Evolutionary conservation across 129 eudicot species (phyloP).

Genomic region (Flaveria robusta): DNA sequence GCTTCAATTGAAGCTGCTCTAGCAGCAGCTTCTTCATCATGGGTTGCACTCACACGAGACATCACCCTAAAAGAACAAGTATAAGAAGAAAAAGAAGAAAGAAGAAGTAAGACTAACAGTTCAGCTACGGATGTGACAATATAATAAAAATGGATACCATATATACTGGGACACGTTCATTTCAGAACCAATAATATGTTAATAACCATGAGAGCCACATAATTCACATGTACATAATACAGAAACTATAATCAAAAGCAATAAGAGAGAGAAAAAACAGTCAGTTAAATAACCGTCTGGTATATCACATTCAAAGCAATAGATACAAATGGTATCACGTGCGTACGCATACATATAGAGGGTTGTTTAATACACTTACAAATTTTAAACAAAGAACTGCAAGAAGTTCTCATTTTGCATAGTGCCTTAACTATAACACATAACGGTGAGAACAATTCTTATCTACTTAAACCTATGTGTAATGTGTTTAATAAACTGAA

Average conservation of each 20-base stretch:
- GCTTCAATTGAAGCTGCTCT: slow-evolving; percentile 64
- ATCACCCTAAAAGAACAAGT: slow-evolving; percentile 32
- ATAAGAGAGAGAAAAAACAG: no score
- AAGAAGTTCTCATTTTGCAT: neutral
- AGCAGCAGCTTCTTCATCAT: slow-evolving; percentile 81
- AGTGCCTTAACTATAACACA: neutral
- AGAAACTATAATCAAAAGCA: no score
- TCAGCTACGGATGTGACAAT: neutral
- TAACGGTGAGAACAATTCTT: neutral
- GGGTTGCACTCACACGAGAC: slow-evolving; percentile 51
- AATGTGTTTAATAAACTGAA: neutral
- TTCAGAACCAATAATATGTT: neutral
- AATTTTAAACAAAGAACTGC: neutral
- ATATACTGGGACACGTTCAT: neutral
- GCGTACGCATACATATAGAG: neutral
- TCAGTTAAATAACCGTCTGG: no score
- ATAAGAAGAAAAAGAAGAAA: neutral
- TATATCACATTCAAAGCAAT: no score
- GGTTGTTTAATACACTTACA: neutral
- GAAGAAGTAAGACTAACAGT: neutral
- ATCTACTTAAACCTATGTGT: neutral
- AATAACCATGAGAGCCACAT: neutral
- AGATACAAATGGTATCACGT: no score
- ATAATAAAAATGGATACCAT: neutral
- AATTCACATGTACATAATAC: no score